These are phyloP conservation scores for Candida anglica DNA, from an alignment of 805 yeast species.

Conservation along the genomic window DNA sequence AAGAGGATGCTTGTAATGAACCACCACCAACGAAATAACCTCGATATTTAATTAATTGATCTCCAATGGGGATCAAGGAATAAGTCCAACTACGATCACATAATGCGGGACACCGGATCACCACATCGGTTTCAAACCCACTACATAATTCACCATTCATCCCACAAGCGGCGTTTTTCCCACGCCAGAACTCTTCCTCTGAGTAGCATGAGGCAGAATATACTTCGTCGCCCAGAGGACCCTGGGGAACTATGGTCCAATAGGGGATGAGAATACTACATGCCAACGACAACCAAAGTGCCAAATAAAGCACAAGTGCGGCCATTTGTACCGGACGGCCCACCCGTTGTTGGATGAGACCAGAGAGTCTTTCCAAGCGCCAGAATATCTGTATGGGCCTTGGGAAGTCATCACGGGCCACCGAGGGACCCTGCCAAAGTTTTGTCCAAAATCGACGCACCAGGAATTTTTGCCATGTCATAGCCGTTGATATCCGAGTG, in stretches of 20 bases:
- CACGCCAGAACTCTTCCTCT: slow-evolving; percentile 58
- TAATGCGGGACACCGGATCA: slow-evolving; percentile 81
- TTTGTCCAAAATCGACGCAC: slow-evolving; percentile 18
- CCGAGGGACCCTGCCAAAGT: slow-evolving; percentile 56
- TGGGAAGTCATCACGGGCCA: slow-evolving; percentile 48
- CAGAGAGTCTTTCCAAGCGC: slow-evolving; percentile 40
- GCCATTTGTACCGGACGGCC: slow-evolving; percentile 22
- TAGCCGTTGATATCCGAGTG: too few species aligned
- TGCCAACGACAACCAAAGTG: slow-evolving; percentile 43
- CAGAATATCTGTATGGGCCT: slow-evolving; percentile 16
- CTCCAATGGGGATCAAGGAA: slow-evolving; percentile 72
- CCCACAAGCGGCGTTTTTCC: slow-evolving; percentile 77
- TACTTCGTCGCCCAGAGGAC: too few species aligned
- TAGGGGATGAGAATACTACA: slow-evolving; percentile 42
- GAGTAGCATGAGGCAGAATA: too few species aligned
- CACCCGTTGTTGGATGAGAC: slow-evolving; percentile 22
- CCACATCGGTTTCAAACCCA: slow-evolving; percentile 38
- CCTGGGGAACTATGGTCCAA: slow-evolving; percentile 39
- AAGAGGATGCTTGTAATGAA: slow-evolving; percentile 8
- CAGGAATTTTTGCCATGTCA: too few species aligned
- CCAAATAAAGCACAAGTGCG: slow-evolving; percentile 34
- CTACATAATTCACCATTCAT: slow-evolving; percentile 59
- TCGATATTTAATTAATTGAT: slow-evolving; percentile 59
- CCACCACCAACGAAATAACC: slow-evolving; percentile 83
- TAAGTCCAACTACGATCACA: slow-evolving; percentile 80